Evolutionary conservation across 331 rosid genomes (phyloP), one percentile per base, ranked within the genome.

Genomic region (Malus hybrid): DNA sequence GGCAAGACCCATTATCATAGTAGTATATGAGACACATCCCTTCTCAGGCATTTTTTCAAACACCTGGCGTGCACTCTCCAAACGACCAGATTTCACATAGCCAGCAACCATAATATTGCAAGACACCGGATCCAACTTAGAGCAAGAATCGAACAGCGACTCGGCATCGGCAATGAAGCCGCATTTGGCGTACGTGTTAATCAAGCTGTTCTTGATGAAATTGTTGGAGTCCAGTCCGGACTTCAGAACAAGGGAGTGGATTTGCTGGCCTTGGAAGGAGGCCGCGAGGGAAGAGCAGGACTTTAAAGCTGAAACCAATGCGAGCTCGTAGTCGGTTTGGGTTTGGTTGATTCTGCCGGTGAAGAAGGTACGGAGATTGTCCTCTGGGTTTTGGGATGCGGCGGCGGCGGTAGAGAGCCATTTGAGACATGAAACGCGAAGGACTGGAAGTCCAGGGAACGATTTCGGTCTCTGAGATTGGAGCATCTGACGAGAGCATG

Each of bases 1-100:
- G 0, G 87, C 88, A 80, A 91, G 87, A 71, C 97, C 97, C 90
- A 84, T 83, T n/a, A 92, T 89, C 97, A 94, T 92, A 44, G 96
- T 84, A 2, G 99, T 90, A 74, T 88, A 94, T 10, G 99, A 88
- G 52, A 94, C 87, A 76, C 88, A 88, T 22, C 82, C 81, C 80
- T 78, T 90, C 3, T 18, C 7, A 12, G 97, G 92, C 92, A 87
- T 94, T 83, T 39, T 70, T 18, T 82, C 96, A 76, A 94, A 94
- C 88, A 94, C 12, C 14, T 76, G 82, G 78, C 91, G 88, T 7
- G 97, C 99, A 71, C 60, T 76, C 13, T 79, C 79, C 80, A 88
- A 77, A 50, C 73, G 89, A 27, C 93, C 89, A 42, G 68, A 75
- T 87, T 80, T 92, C 3, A 85, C 68, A 73, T 81, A 92, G 85